These are phyloP conservation scores for Acer yangbiense DNA, from an alignment of 345 rosid species.

Conservation along the genomic window DNA sequence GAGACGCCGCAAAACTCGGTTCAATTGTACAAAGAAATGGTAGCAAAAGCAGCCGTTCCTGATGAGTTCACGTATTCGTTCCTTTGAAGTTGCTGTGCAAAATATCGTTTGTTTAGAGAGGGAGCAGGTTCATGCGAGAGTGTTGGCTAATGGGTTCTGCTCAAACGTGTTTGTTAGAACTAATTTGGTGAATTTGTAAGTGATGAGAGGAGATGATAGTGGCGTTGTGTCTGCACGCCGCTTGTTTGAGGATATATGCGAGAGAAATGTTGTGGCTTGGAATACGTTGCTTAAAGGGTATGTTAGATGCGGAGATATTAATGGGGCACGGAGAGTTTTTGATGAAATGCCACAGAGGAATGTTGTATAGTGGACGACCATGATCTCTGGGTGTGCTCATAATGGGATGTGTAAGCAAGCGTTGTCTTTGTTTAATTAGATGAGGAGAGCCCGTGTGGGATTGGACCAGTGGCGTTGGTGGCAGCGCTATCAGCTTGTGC, in stretches of 20 bases:
- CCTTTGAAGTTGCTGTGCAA: slow-evolving; percentile 46
- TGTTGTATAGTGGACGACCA: slow-evolving; percentile 44
- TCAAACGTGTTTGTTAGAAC: slow-evolving; percentile 44
- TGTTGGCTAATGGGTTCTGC: slow-evolving; percentile 38
- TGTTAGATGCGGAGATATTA: slow-evolving; percentile 34
- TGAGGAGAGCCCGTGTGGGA: slow-evolving; percentile 37
- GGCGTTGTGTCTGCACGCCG: slow-evolving; percentile 28
- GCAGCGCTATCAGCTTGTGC: slow-evolving; percentile 47
- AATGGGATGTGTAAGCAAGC: slow-evolving; percentile 40
- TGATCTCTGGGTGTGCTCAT: slow-evolving; percentile 40
- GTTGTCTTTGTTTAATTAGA: slow-evolving; percentile 34
- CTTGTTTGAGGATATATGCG: slow-evolving; percentile 46
- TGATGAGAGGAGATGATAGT: not conserved
- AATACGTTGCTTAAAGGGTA: slow-evolving; percentile 42
- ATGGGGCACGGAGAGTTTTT: slow-evolving; percentile 30
- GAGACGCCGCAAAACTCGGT: slow-evolving; percentile 29
- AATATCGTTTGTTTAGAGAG: slow-evolving; percentile 34
- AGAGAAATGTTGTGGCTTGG: slow-evolving; percentile 40
- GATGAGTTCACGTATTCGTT: slow-evolving; percentile 53
- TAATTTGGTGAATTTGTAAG: slow-evolving; percentile 52
- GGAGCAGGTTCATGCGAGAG: slow-evolving; percentile 53
- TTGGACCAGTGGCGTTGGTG: slow-evolving; percentile 38
- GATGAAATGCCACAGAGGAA: slow-evolving; percentile 43
- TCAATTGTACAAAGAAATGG: slow-evolving; percentile 41
- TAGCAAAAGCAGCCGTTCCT: slow-evolving; percentile 28